phyloP scores from a whole-genome alignment of 441 rosid species.

The Melastoma candidum region DNA sequence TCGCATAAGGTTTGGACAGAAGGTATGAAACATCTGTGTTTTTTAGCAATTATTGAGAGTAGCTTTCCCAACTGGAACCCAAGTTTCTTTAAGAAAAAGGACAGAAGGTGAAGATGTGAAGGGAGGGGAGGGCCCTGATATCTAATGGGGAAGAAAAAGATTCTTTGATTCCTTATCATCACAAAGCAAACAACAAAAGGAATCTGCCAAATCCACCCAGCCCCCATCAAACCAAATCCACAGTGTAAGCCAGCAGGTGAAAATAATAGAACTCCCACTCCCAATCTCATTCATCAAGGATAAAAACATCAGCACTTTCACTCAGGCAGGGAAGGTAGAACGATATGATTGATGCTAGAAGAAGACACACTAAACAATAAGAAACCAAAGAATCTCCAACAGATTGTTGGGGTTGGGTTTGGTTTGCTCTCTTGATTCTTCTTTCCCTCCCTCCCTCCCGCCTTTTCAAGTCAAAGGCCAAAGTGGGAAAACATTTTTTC shows the following conservation, averaged over 20 bases:
- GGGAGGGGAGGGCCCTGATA: no score
- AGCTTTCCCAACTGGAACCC: no score
- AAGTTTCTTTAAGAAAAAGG: no score
- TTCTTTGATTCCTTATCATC: conserved; percentile 54
- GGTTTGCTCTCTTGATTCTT: conserved; percentile 41
- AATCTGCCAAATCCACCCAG: conserved; percentile 65
- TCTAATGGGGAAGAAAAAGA: conserved; percentile 15
- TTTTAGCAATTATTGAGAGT: no score
- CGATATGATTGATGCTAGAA: conserved; percentile 23
- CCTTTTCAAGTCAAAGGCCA: conserved; percentile 55
- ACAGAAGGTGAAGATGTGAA: no score
- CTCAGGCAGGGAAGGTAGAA: conserved; percentile 15
- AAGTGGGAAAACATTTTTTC: conserved; percentile 6
- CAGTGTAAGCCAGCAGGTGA: no score
- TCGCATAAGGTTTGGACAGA: no score
- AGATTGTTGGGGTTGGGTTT: background rate
- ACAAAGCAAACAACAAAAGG: conserved; percentile 63
- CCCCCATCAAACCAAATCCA: conserved; percentile 12
- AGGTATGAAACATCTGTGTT: no score
- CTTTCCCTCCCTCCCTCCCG: conserved; percentile 30
- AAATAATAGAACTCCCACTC: no score
- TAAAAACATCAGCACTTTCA: no score
- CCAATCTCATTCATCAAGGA: no score
- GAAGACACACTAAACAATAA: conserved; percentile 51
- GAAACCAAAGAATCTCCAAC: conserved; percentile 15